These are phyloP conservation scores for Colletotrichum musicola DNA, from an alignment of 2,329 filamentous ascomycete species.

Conservation along the genomic window DNA sequence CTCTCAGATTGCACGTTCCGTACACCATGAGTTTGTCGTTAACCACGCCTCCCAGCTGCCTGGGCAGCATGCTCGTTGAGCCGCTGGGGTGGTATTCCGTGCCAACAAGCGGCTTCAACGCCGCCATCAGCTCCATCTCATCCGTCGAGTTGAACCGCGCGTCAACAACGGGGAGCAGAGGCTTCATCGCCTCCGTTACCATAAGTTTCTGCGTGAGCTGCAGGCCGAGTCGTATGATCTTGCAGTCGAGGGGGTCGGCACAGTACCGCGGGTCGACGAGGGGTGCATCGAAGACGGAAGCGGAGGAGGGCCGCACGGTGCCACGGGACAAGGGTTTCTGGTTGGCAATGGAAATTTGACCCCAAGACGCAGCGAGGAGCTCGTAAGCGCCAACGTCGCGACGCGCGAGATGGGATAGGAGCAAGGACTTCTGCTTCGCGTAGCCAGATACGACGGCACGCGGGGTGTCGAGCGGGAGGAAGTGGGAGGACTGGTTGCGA, in stretches of 20 bases:
- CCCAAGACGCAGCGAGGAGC: constrained; percentile 49
- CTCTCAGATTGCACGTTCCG: constrained; percentile 60
- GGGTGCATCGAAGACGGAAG: constrained; percentile 52
- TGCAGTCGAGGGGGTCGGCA: constrained; percentile 57
- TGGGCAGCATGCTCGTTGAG: constrained; percentile 61
- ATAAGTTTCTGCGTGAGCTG: constrained; percentile 45
- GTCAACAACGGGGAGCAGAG: constrained; percentile 39
- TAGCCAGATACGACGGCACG: constrained; percentile 53
- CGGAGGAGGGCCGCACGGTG: constrained; percentile 53
- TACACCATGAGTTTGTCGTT: constrained; percentile 58
- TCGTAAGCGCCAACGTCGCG: constrained; percentile 44
- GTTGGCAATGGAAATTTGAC: constrained; percentile 46
- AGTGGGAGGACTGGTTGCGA: constrained; percentile 41
- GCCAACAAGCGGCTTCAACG: constrained; percentile 52
- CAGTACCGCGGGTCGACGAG: constrained; percentile 58
- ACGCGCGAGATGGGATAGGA: constrained; percentile 43
- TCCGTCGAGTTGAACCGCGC: constrained; percentile 41
- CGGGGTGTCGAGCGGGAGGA: constrained; percentile 43
- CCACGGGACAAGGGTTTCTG: constrained; percentile 60
- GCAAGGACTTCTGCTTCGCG: constrained; percentile 47
- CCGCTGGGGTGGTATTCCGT: constrained; percentile 58
- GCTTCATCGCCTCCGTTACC: constrained; percentile 43
- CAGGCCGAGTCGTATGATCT: constrained; percentile 44
- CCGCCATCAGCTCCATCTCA: constrained; percentile 42
- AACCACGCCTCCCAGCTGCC: constrained; percentile 59